phyloP scores from a whole-genome alignment of 2,329 filamentous ascomycete species.

The Pezicula neosporulosa region DNA sequence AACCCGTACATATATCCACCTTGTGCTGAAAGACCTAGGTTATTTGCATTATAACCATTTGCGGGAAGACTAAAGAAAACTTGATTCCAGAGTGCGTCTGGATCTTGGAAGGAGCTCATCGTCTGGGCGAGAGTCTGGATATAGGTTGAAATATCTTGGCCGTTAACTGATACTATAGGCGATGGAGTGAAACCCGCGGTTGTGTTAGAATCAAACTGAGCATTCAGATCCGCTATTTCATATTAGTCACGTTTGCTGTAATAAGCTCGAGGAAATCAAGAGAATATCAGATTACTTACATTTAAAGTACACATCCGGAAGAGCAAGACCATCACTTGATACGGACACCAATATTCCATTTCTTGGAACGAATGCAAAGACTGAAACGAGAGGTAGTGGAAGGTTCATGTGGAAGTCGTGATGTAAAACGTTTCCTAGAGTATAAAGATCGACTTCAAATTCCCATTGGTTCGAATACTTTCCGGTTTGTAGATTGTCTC shows the following conservation, averaged over 20 bases:
- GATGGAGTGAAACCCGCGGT: conserved; percentile 29
- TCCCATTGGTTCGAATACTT: conserved; percentile 15
- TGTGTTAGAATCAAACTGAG: not conserved
- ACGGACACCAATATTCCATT: conserved; percentile 47
- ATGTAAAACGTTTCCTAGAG: conserved; percentile 48
- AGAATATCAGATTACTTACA: too few relatives aligned
- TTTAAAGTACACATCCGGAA: conserved; percentile 48
- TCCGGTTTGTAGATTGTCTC: conserved; percentile 8
- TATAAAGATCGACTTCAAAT: conserved; percentile 15
- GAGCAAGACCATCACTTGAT: conserved; percentile 50
- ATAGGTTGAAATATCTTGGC: conserved; percentile 41
- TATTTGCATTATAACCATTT: conserved; percentile 13
- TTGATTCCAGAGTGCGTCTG: conserved; percentile 34
- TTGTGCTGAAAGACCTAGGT: not conserved
- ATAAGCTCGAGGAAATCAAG: too few relatives aligned
- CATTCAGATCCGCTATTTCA: conserved; percentile 6
- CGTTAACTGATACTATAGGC: conserved; percentile 51
- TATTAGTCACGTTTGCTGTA: too few relatives aligned
- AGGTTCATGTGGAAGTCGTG: conserved; percentile 48
- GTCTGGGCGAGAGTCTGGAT: conserved; percentile 39
- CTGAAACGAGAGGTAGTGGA: conserved; percentile 43
- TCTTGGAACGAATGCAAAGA: conserved; percentile 31
- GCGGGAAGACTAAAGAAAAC: conserved; percentile 25
- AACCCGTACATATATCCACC: conserved; percentile 24
- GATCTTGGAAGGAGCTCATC: conserved; percentile 26